Evolutionary conservation across 805 yeast genomes (phyloP).

Genomic region (Huiozyma sinensis): DNA sequence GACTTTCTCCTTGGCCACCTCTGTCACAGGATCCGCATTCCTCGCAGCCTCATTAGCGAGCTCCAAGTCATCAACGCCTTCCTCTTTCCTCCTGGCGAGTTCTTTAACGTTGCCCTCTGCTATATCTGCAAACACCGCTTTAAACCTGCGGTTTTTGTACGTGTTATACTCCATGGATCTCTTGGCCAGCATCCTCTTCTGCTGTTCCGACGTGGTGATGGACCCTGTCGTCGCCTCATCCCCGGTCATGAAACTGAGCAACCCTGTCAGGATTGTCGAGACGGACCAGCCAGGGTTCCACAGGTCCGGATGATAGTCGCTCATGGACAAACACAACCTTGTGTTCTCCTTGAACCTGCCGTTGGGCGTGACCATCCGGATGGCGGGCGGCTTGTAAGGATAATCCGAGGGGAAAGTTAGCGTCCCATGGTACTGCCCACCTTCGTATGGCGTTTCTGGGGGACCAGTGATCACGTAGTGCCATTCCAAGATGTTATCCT

Average conservation of each 20-base stretch:
- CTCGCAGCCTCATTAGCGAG: conserved; percentile 2
- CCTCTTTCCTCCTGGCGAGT: conserved; percentile 13
- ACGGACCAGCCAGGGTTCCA: conserved; percentile 99
- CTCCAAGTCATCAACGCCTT: conserved; percentile 5
- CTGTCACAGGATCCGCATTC: conserved; percentile 16
- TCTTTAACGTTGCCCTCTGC: conserved; percentile 27
- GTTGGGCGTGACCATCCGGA: conserved; percentile 79
- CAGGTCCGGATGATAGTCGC: conserved; percentile 86
- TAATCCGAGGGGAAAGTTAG: conserved; percentile 73
- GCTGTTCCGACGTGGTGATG: conserved; percentile 49
- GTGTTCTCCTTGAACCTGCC: conserved; percentile 79
- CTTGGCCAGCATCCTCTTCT: conserved; percentile 46
- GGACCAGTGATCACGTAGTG: conserved; percentile 90
- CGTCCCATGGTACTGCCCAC: conserved; percentile 88
- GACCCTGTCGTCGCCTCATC: conserved; percentile 80
- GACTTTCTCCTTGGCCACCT: conserved; percentile 25
- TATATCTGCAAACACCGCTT: conserved; percentile 59
- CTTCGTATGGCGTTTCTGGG: conserved; percentile 74
- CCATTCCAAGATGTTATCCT: conserved; percentile 83
- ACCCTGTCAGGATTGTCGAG: conserved; percentile 74
- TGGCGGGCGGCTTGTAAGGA: conserved; percentile 88
- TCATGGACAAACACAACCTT: conserved; percentile 79
- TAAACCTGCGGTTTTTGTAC: conserved; percentile 46
- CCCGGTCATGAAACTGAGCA: conserved; percentile 86
- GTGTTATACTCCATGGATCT: conserved; percentile 53